These are phyloP conservation scores for Hylodesmum podocarpum DNA, from an alignment of 306 rosid genomes.

Conservation along the genomic window DNA sequence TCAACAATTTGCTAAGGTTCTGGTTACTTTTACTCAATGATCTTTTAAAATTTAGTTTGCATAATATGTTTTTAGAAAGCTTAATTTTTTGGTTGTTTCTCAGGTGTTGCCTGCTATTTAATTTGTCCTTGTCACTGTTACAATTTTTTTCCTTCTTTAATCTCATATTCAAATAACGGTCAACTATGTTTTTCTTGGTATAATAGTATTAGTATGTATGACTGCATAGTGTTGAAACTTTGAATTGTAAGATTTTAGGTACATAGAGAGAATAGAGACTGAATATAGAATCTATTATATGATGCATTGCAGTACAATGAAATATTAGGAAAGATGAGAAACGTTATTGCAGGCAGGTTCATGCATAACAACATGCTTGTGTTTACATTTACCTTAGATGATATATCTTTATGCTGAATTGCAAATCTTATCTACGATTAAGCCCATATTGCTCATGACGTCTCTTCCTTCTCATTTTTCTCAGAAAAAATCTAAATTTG, in stretches of 20 bases:
- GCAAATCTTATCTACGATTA: too few species aligned
- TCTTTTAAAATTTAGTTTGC: neutral
- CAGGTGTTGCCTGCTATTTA: neutral
- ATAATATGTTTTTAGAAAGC: neutral
- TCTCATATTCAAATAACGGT: neutral
- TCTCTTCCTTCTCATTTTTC: too few species aligned
- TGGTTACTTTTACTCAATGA: slow-evolving; percentile 22
- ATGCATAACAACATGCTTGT: too few species aligned
- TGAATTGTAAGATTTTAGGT: neutral
- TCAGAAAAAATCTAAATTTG: too few species aligned
- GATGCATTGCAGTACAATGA: neutral
- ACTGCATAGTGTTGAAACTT: neutral
- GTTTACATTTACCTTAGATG: too few species aligned
- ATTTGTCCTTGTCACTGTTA: slow-evolving; percentile 12
- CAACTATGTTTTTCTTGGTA: neutral
- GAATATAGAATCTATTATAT: neutral
- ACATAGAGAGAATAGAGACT: neutral
- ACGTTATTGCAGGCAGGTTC: too few species aligned
- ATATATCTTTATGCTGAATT: too few species aligned
- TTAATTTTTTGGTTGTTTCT: neutral
- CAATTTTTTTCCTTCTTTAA: neutral
- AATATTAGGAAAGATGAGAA: too few species aligned
- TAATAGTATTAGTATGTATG: neutral
- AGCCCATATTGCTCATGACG: too few species aligned
- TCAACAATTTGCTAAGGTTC: slow-evolving; percentile 91